These are phyloP conservation scores for Vaucheria bursata DNA, from an alignment of 352 stramenopile species.

Conservation along the genomic window DNA sequence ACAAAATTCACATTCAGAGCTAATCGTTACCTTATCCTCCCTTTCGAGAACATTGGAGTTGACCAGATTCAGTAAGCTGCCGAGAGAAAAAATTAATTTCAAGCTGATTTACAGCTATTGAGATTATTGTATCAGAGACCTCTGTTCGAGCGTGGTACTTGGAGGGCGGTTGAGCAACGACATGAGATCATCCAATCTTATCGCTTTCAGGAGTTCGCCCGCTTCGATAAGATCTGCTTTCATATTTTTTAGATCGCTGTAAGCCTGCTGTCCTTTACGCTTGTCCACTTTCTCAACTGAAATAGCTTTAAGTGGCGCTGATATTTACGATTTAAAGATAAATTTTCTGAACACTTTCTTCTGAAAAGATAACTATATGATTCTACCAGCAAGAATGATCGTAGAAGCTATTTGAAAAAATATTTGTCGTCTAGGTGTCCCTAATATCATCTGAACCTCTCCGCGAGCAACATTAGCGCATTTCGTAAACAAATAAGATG, in stretches of 20 bases:
- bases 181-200: not conserved
- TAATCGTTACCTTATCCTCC: conserved; percentile 12
- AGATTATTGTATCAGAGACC: not conserved
- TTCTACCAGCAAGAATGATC: too few relatives aligned
- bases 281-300: not conserved
- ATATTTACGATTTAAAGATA: too few relatives aligned
- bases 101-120: not conserved
- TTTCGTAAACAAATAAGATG: too few relatives aligned
- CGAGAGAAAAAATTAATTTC: not conserved
- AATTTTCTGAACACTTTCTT: too few relatives aligned
- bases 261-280: not conserved
- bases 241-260: not conserved
- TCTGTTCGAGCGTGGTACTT: conserved; percentile 3
- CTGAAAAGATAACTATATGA: too few relatives aligned
- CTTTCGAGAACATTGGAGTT: conserved; percentile 1
- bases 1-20: too few relatives aligned
- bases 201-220: not conserved
- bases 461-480: too few relatives aligned
- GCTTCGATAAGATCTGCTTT: not conserved
- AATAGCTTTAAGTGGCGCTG: too few relatives aligned
- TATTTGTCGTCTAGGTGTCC: too few relatives aligned
- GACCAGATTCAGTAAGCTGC: conserved; percentile 6
- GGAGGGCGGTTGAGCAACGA: not conserved
- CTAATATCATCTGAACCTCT: too few relatives aligned
- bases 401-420: too few relatives aligned